Percentiles rank a stretch among this genome's conserved stretches.
Evolutionary conservation across 768 basidiomycete species (phyloP).

Genomic region (Pseudohyphozyma bogoriensis): DNA sequence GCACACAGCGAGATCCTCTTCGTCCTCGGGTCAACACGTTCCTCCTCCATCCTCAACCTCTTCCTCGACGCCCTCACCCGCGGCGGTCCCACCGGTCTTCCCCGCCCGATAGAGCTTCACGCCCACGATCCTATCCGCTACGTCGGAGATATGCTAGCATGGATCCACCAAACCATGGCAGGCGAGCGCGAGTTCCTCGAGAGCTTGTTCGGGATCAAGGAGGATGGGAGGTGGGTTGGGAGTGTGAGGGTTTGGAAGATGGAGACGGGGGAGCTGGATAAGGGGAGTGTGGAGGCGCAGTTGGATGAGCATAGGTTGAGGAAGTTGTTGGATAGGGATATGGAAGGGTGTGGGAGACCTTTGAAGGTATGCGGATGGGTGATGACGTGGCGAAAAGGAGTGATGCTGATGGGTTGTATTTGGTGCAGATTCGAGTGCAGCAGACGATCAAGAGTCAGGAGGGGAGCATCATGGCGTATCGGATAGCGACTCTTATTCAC

Average conservation of each 20-base stretch:
- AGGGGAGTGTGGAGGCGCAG: conserved; percentile 46
- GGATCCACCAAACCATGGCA: conserved; percentile 94
- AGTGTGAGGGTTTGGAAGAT: conserved; percentile 13
- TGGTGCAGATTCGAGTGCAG: conserved; percentile 66
- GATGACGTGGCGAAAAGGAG: background rate
- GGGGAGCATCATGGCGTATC: conserved; percentile 81
- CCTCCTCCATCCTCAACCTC: conserved; percentile 62
- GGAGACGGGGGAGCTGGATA: conserved; percentile 46
- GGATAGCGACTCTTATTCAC: conserved; percentile 85
- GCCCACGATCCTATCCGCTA: conserved; percentile 96
- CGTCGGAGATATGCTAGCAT: conserved; percentile 95
- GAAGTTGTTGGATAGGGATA: conserved; percentile 66
- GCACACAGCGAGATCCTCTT: conserved; percentile 58
- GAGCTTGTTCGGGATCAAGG: conserved; percentile 62
- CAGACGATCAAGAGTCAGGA: conserved; percentile 91
- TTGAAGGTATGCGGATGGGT: conserved; percentile 53
- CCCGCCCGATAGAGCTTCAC: conserved; percentile 90
- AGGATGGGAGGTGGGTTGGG: conserved; percentile 63
- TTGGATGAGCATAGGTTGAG: conserved; percentile 55
- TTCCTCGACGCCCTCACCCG: conserved; percentile 82
- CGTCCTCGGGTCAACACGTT: conserved; percentile 69
- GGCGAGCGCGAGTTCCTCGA: conserved; percentile 91
- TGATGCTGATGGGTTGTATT: conserved; percentile 4
- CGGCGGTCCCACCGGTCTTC: conserved; percentile 59
- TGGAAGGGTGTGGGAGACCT: conserved; percentile 78